A percentile compares a stretch with the other conserved stretches of the same genome.
These are phyloP conservation scores for Ambispora gerdemannii DNA, from an alignment of 192 early-diverging fungal species.

Conservation along the genomic window DNA sequence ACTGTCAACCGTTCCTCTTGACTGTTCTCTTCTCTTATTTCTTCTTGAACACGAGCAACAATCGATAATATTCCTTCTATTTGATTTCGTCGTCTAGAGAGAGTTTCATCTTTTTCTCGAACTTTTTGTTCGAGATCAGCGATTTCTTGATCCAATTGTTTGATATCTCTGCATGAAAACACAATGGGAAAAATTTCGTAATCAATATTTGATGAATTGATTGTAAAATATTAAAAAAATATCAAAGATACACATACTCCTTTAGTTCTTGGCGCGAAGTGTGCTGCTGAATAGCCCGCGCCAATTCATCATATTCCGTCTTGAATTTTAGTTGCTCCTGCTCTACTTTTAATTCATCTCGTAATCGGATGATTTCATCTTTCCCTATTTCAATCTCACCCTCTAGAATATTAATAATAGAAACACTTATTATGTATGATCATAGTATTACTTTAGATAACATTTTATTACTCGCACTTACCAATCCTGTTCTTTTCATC, in stretches of 20 bases:
- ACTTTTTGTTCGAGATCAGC: neutral
- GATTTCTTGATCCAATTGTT: neutral
- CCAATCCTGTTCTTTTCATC: constrained; percentile 36
- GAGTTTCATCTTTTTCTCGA: neutral
- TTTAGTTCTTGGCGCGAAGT: constrained; percentile 32
- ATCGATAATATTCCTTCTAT: neutral
- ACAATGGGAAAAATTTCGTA: neutral
- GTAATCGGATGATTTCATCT: constrained; percentile 44
- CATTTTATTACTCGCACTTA: constrained; percentile 14
- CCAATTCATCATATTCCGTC: constrained; percentile 55
- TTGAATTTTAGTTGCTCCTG: constrained; percentile 46
- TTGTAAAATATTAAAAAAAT: neutral
- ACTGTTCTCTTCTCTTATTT: neutral
- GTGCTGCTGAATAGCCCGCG: constrained; percentile 46
- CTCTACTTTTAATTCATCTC: constrained; percentile 43
- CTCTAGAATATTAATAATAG: constrained; percentile 22
- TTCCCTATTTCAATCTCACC: constrained; percentile 36
- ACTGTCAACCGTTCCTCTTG: neutral
- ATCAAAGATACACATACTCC: constrained; percentile 30
- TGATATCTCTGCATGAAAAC: neutral
- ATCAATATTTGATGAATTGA: too few species aligned
- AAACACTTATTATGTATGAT: neutral
- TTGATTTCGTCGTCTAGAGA: neutral
- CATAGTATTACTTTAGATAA: too few species aligned
- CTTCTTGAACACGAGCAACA: constrained; percentile 7